Percentiles rank a stretch among this genome's conserved stretches.
These are phyloP conservation scores for Onygena corvina DNA, from an alignment of 2,329 filamentous ascomycete species.

Conservation along the genomic window DNA sequence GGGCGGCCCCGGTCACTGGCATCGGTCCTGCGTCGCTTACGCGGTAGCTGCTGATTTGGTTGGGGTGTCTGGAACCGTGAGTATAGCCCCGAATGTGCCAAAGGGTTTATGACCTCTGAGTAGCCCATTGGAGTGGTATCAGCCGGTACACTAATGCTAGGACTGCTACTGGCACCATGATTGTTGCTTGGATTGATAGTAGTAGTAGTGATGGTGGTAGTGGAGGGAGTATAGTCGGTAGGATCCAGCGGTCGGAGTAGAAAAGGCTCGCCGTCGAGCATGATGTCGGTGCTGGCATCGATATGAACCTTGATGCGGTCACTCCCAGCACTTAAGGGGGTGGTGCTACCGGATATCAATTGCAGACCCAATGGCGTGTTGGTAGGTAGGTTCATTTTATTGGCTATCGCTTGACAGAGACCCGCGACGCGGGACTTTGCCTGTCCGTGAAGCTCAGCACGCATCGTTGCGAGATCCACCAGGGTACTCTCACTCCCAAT, in stretches of 20 bases:
- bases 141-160: neutral
- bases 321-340: constrained; percentile 50
- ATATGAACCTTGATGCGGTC: constrained; percentile 56
- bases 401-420: constrained; percentile 67
- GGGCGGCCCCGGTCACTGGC: constrained; percentile 28
- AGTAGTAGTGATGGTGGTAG: neutral
- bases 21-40: constrained; percentile 37
- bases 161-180: neutral
- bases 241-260: neutral
- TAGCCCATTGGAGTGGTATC: no score
- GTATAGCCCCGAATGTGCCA: neutral
- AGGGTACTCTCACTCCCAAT: constrained; percentile 56
- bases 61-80: constrained; percentile 5
- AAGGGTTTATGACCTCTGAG: no score
- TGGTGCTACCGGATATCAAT: constrained; percentile 57
- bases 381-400: constrained; percentile 59
- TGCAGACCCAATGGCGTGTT: constrained; percentile 51
- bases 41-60: constrained; percentile 16
- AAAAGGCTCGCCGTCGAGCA: constrained; percentile 28
- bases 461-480: constrained; percentile 43
- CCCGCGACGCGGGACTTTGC: constrained; percentile 58
- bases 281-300: constrained; percentile 38
- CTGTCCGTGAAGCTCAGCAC: constrained; percentile 61
- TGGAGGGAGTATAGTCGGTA: neutral
- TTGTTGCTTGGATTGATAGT: neutral